Conservation (phyloP, 2,329 filamentous ascomycete species). For the Remersonia thermophila region DNA sequence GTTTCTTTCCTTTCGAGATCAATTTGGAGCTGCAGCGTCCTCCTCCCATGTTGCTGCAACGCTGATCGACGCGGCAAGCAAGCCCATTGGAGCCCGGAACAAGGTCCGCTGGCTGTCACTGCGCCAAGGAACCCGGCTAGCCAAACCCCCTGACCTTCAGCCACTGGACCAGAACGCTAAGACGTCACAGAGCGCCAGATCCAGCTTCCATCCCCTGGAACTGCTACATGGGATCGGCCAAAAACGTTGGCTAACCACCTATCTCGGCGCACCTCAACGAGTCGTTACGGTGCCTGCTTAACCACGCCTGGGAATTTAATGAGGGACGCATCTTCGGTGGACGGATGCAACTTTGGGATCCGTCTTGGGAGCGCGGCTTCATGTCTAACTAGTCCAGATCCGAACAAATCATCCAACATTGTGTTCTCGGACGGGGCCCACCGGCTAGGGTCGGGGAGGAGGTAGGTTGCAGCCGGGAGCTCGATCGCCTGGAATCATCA, state of each 20-base stretch:
- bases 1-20: too few relatives aligned
- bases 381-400: too few relatives aligned
- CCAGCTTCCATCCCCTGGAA: too few relatives aligned
- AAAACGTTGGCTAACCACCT: too few relatives aligned
- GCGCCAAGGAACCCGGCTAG: too few relatives aligned
- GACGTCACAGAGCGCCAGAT: slow-evolving; percentile 3
- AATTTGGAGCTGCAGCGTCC: neutral
- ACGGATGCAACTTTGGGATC: neutral
- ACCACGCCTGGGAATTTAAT: too few relatives aligned
- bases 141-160: too few relatives aligned
- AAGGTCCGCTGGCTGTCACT: too few relatives aligned
- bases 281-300: too few relatives aligned
- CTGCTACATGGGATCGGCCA: neutral
- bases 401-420: slow-evolving; percentile 8
- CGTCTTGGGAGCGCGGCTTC: too few relatives aligned
- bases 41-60: neutral
- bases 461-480: slow-evolving; percentile 1
- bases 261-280: too few relatives aligned
- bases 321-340: neutral
- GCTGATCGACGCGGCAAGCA: slow-evolving; percentile 4
- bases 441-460: slow-evolving; percentile 7
- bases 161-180: neutral
- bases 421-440: slow-evolving; percentile 1
- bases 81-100: slow-evolving; percentile 11
- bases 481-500: slow-evolving; percentile 1